Percentiles rank a stretch among this genome's conserved stretches.
Conservation (phyloP, 495 filamentous ascomycete species). For the Hyaloscypha bicolor region DNA sequence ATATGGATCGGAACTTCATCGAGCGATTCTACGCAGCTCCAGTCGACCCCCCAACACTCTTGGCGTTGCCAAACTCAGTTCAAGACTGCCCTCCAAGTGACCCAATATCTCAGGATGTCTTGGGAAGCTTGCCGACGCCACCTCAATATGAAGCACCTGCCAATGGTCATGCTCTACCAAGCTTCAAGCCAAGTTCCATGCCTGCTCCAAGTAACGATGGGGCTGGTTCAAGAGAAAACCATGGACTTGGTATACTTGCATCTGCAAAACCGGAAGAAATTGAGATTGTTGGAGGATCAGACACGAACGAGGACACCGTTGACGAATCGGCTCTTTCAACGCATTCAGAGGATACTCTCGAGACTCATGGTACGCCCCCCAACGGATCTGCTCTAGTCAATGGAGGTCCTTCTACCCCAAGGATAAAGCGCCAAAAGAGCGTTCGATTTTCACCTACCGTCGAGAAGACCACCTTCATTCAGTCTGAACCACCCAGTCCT, state of each 20-base stretch:
- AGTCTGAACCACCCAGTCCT: slow-evolving; percentile 48
- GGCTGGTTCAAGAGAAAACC: background rate
- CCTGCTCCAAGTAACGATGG: background rate
- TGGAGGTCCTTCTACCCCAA: slow-evolving; percentile 16
- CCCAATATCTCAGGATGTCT: background rate
- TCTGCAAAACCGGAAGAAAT: slow-evolving; percentile 13
- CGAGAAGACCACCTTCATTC: slow-evolving; percentile 55
- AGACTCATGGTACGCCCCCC: slow-evolving; percentile 12
- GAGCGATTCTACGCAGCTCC: slow-evolving; percentile 30
- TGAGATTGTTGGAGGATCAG: slow-evolving; percentile 21
- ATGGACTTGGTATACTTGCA: slow-evolving; percentile 13
- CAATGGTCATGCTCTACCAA: background rate
- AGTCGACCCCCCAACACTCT: slow-evolving; percentile 40
- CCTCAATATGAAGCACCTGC: background rate
- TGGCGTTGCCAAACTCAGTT: slow-evolving; percentile 42
- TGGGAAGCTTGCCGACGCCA: no score
- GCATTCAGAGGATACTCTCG: slow-evolving; percentile 21
- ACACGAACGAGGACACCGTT: slow-evolving; percentile 23
- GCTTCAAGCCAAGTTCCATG: background rate
- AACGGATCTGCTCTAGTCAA: slow-evolving; percentile 20
- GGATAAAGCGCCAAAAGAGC: slow-evolving; percentile 47
- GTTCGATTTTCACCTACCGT: slow-evolving; percentile 66
- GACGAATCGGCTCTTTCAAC: slow-evolving; percentile 17
- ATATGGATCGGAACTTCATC: background rate
- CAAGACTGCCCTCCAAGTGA: background rate